These are phyloP conservation scores for Grosmannia clavigera DNA, from an alignment of 2,329 filamentous ascomycete species.

Conservation along the genomic window DNA sequence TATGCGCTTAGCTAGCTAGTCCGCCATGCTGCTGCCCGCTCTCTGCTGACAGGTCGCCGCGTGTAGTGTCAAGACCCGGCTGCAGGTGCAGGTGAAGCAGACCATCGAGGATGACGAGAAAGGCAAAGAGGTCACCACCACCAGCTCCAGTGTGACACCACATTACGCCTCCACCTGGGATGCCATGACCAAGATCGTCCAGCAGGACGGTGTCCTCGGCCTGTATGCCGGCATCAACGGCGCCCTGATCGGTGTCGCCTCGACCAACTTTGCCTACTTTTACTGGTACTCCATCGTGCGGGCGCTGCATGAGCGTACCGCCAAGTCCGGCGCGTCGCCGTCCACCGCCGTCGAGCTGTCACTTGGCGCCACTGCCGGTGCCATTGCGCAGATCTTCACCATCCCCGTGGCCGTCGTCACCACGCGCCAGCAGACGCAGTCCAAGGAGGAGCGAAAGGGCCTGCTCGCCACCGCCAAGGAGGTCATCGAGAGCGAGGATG, in stretches of 20 bases:
- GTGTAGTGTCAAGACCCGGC: slow-evolving; percentile 77
- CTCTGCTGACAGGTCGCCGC: slow-evolving; percentile 8
- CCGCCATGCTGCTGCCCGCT: neutral
- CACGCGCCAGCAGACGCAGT: slow-evolving; percentile 88
- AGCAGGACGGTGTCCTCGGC: slow-evolving; percentile 66
- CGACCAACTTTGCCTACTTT: slow-evolving; percentile 98
- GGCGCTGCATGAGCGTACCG: slow-evolving; percentile 58
- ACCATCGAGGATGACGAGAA: slow-evolving; percentile 26
- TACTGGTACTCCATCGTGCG: slow-evolving; percentile 96
- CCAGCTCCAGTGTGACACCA: slow-evolving; percentile 22
- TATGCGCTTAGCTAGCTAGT: slow-evolving; percentile 31
- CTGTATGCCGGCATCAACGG: slow-evolving; percentile 85
- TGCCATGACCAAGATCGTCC: slow-evolving; percentile 72
- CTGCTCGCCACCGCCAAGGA: slow-evolving; percentile 79
- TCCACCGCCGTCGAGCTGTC: slow-evolving; percentile 73
- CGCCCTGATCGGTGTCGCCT: slow-evolving; percentile 80
- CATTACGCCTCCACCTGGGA: slow-evolving; percentile 85
- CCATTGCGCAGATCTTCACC: slow-evolving; percentile 86
- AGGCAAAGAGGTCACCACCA: slow-evolving; percentile 29
- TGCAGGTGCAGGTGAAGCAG: slow-evolving; percentile 84
- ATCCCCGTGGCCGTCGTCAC: slow-evolving; percentile 94
- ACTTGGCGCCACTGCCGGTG: slow-evolving; percentile 77
- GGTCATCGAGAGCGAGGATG: slow-evolving; percentile 82
- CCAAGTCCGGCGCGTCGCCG: slow-evolving; percentile 41
- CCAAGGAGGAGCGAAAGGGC: slow-evolving; percentile 71